phyloP scores from a whole-genome alignment of 352 stramenopile species.

The Nothophytophthora sp. region DNA sequence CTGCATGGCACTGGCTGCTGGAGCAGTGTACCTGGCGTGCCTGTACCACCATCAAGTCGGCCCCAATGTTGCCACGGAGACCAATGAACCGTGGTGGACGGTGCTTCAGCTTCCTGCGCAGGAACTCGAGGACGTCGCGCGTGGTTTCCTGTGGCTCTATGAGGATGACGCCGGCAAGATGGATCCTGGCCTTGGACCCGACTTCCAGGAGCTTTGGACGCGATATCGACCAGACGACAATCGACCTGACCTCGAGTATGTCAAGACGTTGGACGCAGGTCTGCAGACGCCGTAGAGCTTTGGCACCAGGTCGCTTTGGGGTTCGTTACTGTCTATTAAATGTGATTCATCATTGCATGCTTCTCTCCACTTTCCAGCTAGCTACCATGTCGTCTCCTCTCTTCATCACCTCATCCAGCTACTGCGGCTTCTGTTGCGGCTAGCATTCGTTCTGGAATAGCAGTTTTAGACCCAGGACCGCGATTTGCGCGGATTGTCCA shows the following conservation, averaged over 20 bases:
- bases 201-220: conserved; percentile 55
- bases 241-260: conserved; percentile 56
- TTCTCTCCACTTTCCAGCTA: neutral
- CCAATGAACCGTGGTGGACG: conserved; percentile 72
- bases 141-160: conserved; percentile 67
- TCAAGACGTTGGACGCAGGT: conserved; percentile 56
- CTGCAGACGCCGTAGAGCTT: conserved; percentile 30
- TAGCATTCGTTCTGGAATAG: neutral
- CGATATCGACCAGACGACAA: conserved; percentile 58
- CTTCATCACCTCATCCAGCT: neutral
- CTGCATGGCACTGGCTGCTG: conserved; percentile 48
- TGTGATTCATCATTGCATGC: conserved; percentile 4
- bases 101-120: conserved; percentile 45
- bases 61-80: conserved; percentile 61
- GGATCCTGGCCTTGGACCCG: conserved; percentile 33
- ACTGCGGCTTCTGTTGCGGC: neutral
- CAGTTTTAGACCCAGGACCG: conserved; percentile 61
- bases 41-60: conserved; percentile 57
- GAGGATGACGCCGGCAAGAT: conserved; percentile 43
- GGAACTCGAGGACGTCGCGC: conserved; percentile 63
- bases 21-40: conserved; percentile 72
- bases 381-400: neutral
- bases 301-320: neutral
- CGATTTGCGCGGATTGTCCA: conserved; percentile 53
- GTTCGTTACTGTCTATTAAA: conserved; percentile 37